Evolutionary conservation across 345 rosid species (phyloP).

Genomic region (Gossypium stocksii): DNA sequence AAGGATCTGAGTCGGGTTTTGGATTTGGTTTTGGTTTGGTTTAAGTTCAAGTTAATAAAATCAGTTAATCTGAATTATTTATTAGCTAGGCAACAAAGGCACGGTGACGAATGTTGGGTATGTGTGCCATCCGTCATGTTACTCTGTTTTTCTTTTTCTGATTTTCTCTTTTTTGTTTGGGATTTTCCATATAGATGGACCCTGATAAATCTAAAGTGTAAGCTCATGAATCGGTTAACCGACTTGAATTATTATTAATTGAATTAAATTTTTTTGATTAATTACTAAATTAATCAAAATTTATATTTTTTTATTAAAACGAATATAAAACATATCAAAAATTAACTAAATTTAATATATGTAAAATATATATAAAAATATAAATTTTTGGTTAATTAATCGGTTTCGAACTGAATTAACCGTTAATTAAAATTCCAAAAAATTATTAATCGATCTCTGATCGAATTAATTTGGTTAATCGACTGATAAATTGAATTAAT

Average conservation of each 20-base stretch:
- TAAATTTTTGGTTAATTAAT: too few relatives aligned
- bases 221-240: accelerated
- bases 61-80: slow-evolving; percentile 9
- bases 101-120: background rate
- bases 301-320: too few relatives aligned
- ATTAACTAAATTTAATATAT: too few relatives aligned
- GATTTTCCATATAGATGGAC: background rate
- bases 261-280: too few relatives aligned
- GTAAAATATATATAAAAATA: too few relatives aligned
- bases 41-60: background rate
- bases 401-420: too few relatives aligned
- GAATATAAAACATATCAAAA: too few relatives aligned
- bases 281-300: too few relatives aligned
- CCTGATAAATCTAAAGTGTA: background rate
- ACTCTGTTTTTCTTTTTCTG: background rate
- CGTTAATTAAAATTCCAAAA: too few relatives aligned
- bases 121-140: slow-evolving; percentile 9
- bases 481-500: too few relatives aligned
- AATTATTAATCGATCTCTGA: too few relatives aligned
- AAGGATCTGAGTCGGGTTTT: slow-evolving; percentile 11
- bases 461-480: accelerated
- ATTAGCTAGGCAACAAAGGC: slow-evolving; percentile 14
- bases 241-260: accelerated
- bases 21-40: background rate
- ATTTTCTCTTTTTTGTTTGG: background rate